Conservation (phyloP, 257 asterid genomes). For the Mitragyna speciosa region DNA sequence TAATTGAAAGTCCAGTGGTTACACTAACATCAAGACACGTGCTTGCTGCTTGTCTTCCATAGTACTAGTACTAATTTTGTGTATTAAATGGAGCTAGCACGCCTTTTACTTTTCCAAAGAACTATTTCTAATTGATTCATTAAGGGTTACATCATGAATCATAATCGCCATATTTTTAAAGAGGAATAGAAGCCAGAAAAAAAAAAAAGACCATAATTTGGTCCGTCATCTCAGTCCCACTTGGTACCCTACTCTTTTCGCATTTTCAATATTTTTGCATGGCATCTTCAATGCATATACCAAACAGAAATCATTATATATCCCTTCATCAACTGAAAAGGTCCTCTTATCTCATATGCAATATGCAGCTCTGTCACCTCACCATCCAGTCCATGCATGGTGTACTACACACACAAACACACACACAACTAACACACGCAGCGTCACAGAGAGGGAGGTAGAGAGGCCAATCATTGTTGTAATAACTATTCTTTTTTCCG, state of each 20-base stretch:
- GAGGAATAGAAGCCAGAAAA: not conserved
- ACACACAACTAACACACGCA: not conserved
- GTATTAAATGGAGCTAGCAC: not conserved
- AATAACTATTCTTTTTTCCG: not conserved
- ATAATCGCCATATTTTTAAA: no score
- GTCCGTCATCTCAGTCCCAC: not conserved
- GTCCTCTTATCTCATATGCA: not conserved
- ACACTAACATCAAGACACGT: no score
- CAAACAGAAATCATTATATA: not conserved
- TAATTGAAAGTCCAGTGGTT: not conserved
- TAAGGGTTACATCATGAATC: no score
- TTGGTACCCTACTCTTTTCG: not conserved
- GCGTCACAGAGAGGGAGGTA: not conserved
- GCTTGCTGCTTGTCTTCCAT: not conserved
- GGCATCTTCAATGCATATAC: not conserved
- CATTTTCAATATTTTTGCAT: not conserved
- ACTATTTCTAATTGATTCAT: not conserved
- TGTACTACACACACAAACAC: not conserved
- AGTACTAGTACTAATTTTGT: no score
- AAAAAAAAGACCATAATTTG: not conserved
- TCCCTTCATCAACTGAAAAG: not conserved
- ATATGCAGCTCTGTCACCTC: not conserved
- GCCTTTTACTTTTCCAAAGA: not conserved
- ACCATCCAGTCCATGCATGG: not conserved
- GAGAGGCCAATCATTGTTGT: not conserved